These are phyloP conservation scores for Ganoderma boninense DNA, from an alignment of 1,284 basidiomycete genomes.

Conservation along the genomic window DNA sequence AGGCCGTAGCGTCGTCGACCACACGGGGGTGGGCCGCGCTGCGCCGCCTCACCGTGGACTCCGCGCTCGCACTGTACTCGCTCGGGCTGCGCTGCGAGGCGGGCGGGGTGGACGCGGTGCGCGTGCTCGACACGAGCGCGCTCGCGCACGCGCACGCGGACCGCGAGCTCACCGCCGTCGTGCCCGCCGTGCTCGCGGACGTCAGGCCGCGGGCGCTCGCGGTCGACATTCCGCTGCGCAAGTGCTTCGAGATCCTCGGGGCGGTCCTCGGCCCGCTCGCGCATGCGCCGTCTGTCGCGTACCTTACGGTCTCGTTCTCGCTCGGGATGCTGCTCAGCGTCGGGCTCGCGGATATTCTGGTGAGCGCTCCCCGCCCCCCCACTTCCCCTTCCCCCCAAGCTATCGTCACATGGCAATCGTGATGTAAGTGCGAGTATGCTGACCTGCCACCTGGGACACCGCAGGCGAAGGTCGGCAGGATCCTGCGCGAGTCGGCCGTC, in stretches of 20 bases:
- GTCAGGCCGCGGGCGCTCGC: background rate
- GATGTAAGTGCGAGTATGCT: no score
- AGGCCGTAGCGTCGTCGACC: no score
- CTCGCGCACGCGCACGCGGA: background rate
- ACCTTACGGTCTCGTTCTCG: slow-evolving; percentile 2
- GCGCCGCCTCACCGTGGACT: background rate
- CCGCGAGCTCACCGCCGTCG: background rate
- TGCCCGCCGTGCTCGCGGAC: slow-evolving; percentile 5
- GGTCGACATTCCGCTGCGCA: background rate
- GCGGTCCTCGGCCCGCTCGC: background rate
- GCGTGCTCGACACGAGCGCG: background rate
- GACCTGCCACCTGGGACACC: background rate
- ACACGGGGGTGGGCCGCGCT: background rate
- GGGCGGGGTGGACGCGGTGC: background rate
- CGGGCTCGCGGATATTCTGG: background rate
- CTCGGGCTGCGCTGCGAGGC: background rate
- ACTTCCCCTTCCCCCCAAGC: no score
- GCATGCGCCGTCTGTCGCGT: background rate
- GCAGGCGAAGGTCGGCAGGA: background rate
- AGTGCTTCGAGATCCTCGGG: slow-evolving; percentile 2
- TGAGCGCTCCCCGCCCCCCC: no score
- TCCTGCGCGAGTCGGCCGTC: background rate
- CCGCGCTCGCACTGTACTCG: slow-evolving; percentile 6
- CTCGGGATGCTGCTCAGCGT: background rate
- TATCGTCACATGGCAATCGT: no score